A percentile compares a stretch with the other conserved stretches of the same genome.
Evolutionary conservation across 257 asterid species (phyloP).

Genomic region (Capsicum baccatum): DNA sequence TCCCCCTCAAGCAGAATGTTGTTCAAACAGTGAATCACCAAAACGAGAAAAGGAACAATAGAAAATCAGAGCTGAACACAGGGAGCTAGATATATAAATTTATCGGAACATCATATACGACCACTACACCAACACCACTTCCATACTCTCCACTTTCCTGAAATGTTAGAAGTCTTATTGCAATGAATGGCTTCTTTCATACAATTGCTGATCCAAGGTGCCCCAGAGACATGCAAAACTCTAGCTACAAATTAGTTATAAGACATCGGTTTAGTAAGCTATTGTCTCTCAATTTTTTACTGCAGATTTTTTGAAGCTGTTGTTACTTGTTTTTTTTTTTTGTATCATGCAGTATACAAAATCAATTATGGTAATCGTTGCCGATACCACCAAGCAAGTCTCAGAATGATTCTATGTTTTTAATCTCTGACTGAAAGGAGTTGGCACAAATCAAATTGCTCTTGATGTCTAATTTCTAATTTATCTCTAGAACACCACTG

Average conservation of each 20-base stretch:
- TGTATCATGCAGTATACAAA: neutral
- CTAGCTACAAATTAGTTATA: neutral
- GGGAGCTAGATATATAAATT: neutral
- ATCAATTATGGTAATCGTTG: neutral
- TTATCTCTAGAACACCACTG: neutral
- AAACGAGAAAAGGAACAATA: neutral
- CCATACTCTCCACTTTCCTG: neutral
- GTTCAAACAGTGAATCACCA: neutral
- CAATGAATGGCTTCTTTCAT: neutral
- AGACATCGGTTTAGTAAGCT: neutral
- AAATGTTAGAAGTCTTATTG: neutral
- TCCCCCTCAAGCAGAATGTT: neutral
- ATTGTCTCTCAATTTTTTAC: neutral
- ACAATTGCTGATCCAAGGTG: neutral
- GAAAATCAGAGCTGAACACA: neutral
- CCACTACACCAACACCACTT: neutral
- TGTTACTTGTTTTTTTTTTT: neutral
- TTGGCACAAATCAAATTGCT: neutral
- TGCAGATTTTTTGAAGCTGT: neutral
- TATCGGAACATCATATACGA: neutral
- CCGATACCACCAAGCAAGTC: neutral
- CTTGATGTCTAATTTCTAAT: neutral
- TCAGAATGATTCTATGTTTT: neutral
- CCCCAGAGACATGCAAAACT: neutral
- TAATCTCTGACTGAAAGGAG: neutral